A percentile compares a stretch with the other conserved stretches of the same genome.
phyloP scores from a whole-genome alignment of 2,329 filamentous ascomycete genomes.

The Hymenoscyphus fraxineus region DNA sequence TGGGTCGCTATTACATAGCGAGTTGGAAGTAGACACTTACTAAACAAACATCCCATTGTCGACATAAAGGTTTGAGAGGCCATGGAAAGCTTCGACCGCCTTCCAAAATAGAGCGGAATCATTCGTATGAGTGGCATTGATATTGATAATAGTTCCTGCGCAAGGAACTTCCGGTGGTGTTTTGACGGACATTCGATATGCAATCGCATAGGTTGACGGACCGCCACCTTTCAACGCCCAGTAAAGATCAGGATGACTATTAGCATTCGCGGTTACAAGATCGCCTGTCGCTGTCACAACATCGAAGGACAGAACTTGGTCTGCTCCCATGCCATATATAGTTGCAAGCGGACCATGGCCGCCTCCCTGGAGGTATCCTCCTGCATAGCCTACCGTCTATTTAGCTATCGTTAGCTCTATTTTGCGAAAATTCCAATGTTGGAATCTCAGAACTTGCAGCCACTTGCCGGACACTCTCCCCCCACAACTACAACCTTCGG shows the following conservation, averaged over 20 bases:
- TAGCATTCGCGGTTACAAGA: slow-evolving; percentile 45
- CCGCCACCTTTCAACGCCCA: slow-evolving; percentile 62
- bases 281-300: slow-evolving; percentile 46
- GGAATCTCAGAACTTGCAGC: no score
- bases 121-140: slow-evolving; percentile 35
- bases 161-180: slow-evolving; percentile 43
- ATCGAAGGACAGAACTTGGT: slow-evolving; percentile 43
- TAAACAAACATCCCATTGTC: slow-evolving; percentile 40
- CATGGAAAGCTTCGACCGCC: slow-evolving; percentile 45
- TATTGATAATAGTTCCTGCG: slow-evolving; percentile 43
- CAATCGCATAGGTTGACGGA: slow-evolving; percentile 54
- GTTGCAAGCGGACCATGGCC: slow-evolving; percentile 45
- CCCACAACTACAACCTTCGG: slow-evolving; percentile 11
- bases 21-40: background rate
- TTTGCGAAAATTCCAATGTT: background rate
- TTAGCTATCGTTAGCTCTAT: slow-evolving; percentile 40
- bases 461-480: slow-evolving; percentile 12
- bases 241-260: slow-evolving; percentile 53
- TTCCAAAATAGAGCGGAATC: slow-evolving; percentile 45
- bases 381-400: slow-evolving; percentile 45
- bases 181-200: slow-evolving; percentile 52
- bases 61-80: slow-evolving; percentile 43
- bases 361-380: slow-evolving; percentile 43
- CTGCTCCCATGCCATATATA: slow-evolving; percentile 48
- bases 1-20: background rate